Base-by-base conservation (phyloP, 164 flowering plant genomes). In the Kingdonia uniflora region DNA sequence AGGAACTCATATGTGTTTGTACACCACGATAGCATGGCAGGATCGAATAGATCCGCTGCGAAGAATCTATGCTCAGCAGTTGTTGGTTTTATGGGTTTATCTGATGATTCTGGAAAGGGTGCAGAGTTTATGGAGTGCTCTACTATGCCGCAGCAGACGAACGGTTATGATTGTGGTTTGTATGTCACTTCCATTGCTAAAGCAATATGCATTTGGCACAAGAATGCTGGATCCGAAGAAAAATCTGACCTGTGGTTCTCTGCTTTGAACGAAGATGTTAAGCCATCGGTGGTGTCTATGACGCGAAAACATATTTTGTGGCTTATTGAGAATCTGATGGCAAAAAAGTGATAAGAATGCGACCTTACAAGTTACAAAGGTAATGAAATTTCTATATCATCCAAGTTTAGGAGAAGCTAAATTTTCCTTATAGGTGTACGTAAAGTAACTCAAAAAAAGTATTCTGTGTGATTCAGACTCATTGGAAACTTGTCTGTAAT, bases 21-120 rank as follows among this genome's bases (percentile, higher is more conserved):
- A 37, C 95, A 91, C 66, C 89, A 80, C 57, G 96, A 87, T 59
- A 80, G 90, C 66, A 20, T 24, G 20, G 51, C 62, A 14, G 77
- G 80, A 24, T 35, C 47, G 19, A 85, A 91, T 25, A 46, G 19
- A 10, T 13, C 24, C 15, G 62, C 69, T 50, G 88, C 88, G 5
- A 70, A 39, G 57, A 62, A 50, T 37, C 76, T 91, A 12, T 85
- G 68, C 21, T 52, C 56, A 11, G 57, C 70, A 62, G 68, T 85
- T 19, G 58, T 20, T 38, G 51, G 60, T 11, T 76, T 69, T 51
- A 39, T 80, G 63, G 68, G 67, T 21, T 23, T 14, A 16, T 57
- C 73, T 6, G 40, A 29, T 29, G 35, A n/a, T 49, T 55, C 71
- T 0, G 26, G 57, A 6, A 43, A 71, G 20, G 22, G 59, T 14